Evolutionary conservation across 768 basidiomycete genomes (phyloP).

Genomic region (Cystobasidium onofrii): DNA sequence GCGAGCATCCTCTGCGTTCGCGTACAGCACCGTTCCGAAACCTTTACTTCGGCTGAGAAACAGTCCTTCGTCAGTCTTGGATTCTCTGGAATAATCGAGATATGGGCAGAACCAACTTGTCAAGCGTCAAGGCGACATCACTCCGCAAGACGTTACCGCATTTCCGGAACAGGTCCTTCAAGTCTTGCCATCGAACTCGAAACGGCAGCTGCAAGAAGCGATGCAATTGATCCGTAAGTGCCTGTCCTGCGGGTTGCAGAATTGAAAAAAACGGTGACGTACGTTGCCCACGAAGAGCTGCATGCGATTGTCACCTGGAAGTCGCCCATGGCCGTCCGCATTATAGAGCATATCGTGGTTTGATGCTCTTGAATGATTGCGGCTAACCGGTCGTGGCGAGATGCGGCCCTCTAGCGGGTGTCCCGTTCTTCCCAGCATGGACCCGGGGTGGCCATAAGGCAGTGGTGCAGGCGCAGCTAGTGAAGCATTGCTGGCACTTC

Average conservation of each 20-base stretch:
- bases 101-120: conserved; percentile 35
- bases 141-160: conserved; percentile 82
- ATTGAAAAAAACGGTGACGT: too few relatives aligned
- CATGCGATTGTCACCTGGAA: conserved; percentile 64
- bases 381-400: conserved; percentile 3
- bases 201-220: conserved; percentile 64
- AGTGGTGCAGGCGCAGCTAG: background rate
- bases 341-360: background rate
- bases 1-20: conserved; percentile 86
- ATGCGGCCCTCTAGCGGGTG: background rate
- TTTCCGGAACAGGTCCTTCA: conserved; percentile 93
- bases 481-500: background rate
- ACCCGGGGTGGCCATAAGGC: background rate
- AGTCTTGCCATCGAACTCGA: conserved; percentile 96
- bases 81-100: background rate
- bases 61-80: conserved; percentile 60
- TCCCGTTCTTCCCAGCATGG: background rate
- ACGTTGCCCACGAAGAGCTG: conserved; percentile 96
- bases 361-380: background rate
- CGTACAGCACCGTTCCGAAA: conserved; percentile 85
- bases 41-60: conserved; percentile 88
- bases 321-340: background rate
- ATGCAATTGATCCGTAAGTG: background rate
- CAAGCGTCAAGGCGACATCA: conserved; percentile 44
- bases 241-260: too few relatives aligned